phyloP scores from a whole-genome alignment of 108 stramenopile species.

The Aureococcus anophagefferens region DNA sequence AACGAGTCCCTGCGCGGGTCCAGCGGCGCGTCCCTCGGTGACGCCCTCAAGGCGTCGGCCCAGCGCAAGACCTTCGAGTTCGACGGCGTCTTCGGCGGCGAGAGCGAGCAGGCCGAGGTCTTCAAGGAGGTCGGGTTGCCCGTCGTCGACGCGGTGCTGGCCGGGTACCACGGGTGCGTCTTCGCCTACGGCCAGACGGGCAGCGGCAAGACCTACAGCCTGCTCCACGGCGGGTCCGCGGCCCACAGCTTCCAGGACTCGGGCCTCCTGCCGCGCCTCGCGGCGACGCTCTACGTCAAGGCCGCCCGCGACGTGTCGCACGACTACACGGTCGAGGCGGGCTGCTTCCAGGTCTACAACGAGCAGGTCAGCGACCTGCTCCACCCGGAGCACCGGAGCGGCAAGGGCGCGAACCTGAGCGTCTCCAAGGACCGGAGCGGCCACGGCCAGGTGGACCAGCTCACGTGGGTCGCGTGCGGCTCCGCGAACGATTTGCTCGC shows the following conservation, averaged over 20 bases:
- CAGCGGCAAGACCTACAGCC: conserved; percentile 20
- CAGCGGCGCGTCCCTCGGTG: background rate
- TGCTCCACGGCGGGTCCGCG: conserved; percentile 13
- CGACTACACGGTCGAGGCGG: conserved; percentile 5
- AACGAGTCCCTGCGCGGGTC: background rate
- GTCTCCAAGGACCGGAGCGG: conserved; percentile 7
- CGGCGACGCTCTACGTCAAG: conserved; percentile 5
- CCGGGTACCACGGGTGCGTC: conserved; percentile 24
- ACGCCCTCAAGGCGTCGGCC: background rate
- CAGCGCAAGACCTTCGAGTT: conserved; percentile 12
- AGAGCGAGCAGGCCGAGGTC: conserved; percentile 11
- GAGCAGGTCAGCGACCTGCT: conserved; percentile 27
- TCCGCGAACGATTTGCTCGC: conserved; percentile 1
- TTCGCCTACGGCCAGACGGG: conserved; percentile 33
- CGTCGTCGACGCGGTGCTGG: conserved; percentile 7
- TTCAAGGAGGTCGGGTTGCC: conserved; percentile 14
- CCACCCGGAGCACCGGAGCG: conserved; percentile 1
- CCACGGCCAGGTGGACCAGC: conserved; percentile 1
- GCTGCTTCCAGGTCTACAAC: conserved; percentile 25
- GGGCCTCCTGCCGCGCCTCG: conserved; percentile 11
- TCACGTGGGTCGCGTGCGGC: background rate
- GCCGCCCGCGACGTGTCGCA: conserved; percentile 5
- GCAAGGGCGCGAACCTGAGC: conserved; percentile 7
- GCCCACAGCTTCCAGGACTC: background rate
- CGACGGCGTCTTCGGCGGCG: conserved; percentile 12